Evolutionary conservation across 73 alveolate genomes (phyloP).

Genomic region (Paramecium octaurelia): DNA sequence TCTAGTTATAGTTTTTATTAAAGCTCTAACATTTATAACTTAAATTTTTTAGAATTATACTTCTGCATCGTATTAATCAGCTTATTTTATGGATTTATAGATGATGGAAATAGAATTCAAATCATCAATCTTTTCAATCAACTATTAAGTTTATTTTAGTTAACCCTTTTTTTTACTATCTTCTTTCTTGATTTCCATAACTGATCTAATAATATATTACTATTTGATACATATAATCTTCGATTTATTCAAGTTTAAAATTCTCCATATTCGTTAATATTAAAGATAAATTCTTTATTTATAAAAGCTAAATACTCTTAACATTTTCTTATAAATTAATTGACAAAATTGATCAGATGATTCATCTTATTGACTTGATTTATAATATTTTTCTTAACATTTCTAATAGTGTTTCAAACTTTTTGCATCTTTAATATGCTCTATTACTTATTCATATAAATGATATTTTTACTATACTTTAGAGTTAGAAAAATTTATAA

Average conservation of each 20-base stretch:
- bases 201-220: background rate
- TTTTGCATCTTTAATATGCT: too few species aligned
- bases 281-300: background rate
- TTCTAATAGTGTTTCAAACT: too few species aligned
- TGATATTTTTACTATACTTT: too few species aligned
- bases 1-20: background rate
- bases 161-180: background rate
- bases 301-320: background rate
- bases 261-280: slow-evolving; percentile 6
- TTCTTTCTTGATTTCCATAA: background rate
- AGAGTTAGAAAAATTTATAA: too few species aligned
- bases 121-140: background rate
- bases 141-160: background rate
- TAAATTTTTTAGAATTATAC: background rate
- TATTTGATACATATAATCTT: background rate
- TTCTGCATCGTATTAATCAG: background rate
- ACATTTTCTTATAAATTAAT: too few species aligned
- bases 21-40: background rate
- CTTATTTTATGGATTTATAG: background rate
- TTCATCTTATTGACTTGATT: too few species aligned
- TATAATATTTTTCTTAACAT: too few species aligned
- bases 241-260: background rate
- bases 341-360: too few species aligned
- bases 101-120: background rate
- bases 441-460: too few species aligned